These are phyloP conservation scores for Neurospora sp. DNA, from an alignment of 495 filamentous ascomycete genomes.

Conservation along the genomic window DNA sequence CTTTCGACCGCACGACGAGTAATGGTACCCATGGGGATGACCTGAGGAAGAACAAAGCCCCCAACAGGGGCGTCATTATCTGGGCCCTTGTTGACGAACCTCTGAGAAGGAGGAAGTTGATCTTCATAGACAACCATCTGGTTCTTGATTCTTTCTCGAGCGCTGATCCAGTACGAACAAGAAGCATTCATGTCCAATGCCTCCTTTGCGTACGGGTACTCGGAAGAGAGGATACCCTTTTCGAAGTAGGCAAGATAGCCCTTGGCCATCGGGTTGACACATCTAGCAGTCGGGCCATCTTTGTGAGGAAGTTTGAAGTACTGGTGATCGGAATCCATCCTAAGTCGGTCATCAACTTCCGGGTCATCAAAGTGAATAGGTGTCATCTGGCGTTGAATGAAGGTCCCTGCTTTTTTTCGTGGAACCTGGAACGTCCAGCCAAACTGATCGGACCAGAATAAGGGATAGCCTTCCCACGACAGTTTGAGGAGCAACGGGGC, in stretches of 20 bases:
- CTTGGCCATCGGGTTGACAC: conserved; percentile 80
- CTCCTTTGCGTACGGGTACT: conserved; percentile 82
- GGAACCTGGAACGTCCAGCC: conserved; percentile 89
- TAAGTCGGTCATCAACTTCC: not conserved
- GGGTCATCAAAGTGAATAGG: conserved; percentile 62
- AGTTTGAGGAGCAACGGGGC: conserved; percentile 78
- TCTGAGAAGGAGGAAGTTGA: conserved; percentile 30
- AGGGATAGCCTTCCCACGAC: conserved; percentile 78
- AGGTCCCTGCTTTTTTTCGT: conserved; percentile 48
- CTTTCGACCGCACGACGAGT: conserved; percentile 96
- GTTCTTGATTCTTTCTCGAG: conserved; percentile 78
- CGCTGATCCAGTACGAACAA: conserved; percentile 98
- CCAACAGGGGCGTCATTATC: conserved; percentile 9
- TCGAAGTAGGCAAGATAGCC: conserved; percentile 86
- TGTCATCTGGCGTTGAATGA: conserved; percentile 57
- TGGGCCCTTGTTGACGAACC: not conserved
- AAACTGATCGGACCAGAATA: conserved; percentile 86
- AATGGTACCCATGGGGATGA: conserved; percentile 98
- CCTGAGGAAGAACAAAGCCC: conserved; percentile 92
- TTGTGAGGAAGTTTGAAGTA: conserved; percentile 97
- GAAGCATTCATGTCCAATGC: conserved; percentile 96
- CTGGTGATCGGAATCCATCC: conserved; percentile 42
- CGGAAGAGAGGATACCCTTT: conserved; percentile 72
- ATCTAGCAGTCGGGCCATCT: conserved; percentile 78
- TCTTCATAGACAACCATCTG: conserved; percentile 87